Base-by-base conservation (phyloP, 2,329 filamentous ascomycete species). In the Aureobasidium pullulans region DNA sequence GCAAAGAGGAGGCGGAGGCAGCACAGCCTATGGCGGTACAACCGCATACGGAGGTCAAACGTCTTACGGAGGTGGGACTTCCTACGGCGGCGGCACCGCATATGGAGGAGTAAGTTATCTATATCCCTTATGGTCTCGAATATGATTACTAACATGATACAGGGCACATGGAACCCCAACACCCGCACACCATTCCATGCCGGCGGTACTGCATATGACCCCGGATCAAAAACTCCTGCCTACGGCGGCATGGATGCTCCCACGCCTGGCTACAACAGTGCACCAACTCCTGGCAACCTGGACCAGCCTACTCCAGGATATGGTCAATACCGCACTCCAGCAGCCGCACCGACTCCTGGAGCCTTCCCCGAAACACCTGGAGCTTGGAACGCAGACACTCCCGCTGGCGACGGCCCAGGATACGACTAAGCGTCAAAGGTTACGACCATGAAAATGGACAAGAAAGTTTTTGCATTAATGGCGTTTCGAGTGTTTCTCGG, bases 1-100 rank as follows among this genome's bases (percentile, higher is more conserved):
- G 72, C 63, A 61, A 43, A 63, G 64, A 43, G 73, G 73, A 34
- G 68, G 62, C 61, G 75, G 70, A 23, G 68, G 62, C 60, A 74
- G 70, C 42, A 79, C 77, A 16, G 68, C 74, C 2, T 78, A 79
- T 62, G 75, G 76, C 37, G 74, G 75, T 9, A 5, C n/a, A 23
- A 85, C 89, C 10, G 84, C 89, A 1, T 95, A 96, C 66, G 90
- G 75, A 32, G 70, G 72, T 16, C 67, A 66, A n/a, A 85, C 90
- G 15, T 84, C 89, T 1, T 95, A 96, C 66, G 90, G 75, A 19
- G 70, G 72, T 13, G 67, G 66, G 34, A 79, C 76, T 8, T 69
- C 71, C 19, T 79, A 79, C 56, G 77, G 90, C n/a, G 79, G 79
- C 19, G 71, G 73, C 62, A 74, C 64, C 65, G 71, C 56, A 67